Percentiles rank a stretch among this genome's conserved stretches.
These are phyloP conservation scores for Paracoccidioides brasiliensis DNA, from an alignment of 2,329 filamentous ascomycete genomes.

Conservation along the genomic window DNA sequence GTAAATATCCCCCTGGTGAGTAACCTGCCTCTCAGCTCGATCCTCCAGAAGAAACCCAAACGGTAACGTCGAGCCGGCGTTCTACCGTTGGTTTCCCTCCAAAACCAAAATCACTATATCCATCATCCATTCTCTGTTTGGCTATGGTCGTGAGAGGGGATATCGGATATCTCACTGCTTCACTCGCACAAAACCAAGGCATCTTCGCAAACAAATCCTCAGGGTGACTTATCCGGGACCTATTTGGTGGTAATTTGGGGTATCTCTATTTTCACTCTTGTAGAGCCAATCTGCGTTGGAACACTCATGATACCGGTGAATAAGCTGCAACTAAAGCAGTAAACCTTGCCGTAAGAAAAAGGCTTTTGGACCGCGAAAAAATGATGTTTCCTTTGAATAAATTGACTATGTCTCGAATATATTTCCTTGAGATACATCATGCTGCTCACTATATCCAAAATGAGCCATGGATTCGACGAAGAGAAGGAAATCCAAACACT, in stretches of 20 bases:
- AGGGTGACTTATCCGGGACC: constrained; percentile 26
- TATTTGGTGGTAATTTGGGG: constrained; percentile 44
- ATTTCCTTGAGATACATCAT: no score
- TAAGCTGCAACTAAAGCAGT: constrained; percentile 20
- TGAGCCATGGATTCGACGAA: no score
- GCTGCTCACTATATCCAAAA: no score
- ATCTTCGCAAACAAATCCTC: constrained; percentile 26
- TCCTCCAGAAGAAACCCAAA: not conserved
- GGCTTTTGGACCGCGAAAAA: no score
- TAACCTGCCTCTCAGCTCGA: not conserved
- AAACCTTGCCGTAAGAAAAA: no score
- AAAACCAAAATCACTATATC: constrained; percentile 52
- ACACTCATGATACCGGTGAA: constrained; percentile 35
- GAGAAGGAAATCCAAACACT: no score
- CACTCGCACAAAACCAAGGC: constrained; percentile 46
- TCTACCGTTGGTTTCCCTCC: constrained; percentile 7
- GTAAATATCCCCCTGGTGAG: no score
- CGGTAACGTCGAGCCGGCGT: not conserved
- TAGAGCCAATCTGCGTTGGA: constrained; percentile 39
- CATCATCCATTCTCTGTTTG: constrained; percentile 52
- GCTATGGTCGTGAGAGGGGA: constrained; percentile 69
- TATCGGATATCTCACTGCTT: constrained; percentile 64
- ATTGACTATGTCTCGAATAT: no score
- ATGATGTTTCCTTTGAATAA: no score
- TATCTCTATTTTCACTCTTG: constrained; percentile 41